Conservation (phyloP, 2,329 filamentous ascomycete species). For the Elsinoe perseae region DNA sequence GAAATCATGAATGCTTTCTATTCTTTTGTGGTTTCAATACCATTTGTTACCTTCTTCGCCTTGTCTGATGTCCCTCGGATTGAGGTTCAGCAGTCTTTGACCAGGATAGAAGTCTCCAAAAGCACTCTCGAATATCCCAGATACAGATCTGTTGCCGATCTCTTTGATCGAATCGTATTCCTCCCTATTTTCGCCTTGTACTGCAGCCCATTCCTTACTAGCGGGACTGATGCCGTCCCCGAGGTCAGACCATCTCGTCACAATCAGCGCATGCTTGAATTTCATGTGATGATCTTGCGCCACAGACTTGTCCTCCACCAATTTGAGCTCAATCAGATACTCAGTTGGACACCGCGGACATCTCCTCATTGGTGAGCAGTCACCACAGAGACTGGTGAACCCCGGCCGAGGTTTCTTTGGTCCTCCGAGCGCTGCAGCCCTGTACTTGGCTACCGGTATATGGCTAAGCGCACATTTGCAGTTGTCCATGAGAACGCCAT, state of each 20-base stretch:
- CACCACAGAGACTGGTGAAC: constrained; percentile 46
- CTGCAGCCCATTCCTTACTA: constrained; percentile 49
- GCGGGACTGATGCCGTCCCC: constrained; percentile 47
- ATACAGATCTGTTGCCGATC: constrained; percentile 49
- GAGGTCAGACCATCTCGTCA: constrained; percentile 56
- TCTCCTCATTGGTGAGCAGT: constrained; percentile 52
- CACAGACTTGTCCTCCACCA: constrained; percentile 46
- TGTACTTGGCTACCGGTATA: constrained; percentile 42
- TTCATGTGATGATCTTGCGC: constrained; percentile 31
- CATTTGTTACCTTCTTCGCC: constrained; percentile 51
- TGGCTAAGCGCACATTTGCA: constrained; percentile 56
- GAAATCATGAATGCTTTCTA: not conserved
- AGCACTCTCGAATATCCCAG: constrained; percentile 52
- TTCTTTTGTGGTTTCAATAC: constrained; percentile 40
- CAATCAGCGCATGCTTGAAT: constrained; percentile 54
- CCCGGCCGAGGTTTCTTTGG: constrained; percentile 10
- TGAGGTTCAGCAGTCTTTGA: constrained; percentile 51
- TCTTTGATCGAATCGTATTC: constrained; percentile 48
- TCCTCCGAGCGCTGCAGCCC: constrained; percentile 21
- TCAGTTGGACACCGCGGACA: constrained; percentile 57
- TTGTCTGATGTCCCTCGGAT: constrained; percentile 47
- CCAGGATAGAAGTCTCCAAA: constrained; percentile 48
- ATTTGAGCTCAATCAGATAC: constrained; percentile 53
- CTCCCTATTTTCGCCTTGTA: constrained; percentile 39
- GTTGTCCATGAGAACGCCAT: constrained; percentile 52